Base-by-base conservation (phyloP, 768 basidiomycete species). In the Boletellus sp. region DNA sequence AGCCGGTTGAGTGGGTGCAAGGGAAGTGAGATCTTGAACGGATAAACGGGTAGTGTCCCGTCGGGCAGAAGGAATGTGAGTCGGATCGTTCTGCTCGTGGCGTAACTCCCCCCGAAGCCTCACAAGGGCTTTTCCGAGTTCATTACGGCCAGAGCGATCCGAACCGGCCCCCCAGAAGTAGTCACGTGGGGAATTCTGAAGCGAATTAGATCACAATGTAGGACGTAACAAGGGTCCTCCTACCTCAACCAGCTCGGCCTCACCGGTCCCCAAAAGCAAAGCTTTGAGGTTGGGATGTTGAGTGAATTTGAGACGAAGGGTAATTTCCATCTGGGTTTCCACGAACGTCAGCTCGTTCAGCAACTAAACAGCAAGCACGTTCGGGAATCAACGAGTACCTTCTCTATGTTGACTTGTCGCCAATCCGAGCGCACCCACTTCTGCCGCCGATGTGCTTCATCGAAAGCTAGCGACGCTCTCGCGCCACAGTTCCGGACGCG, bases 81-180 rank as follows among this genome's bases (percentile, higher is more conserved):
- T 53, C 3, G 66, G 68, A 15, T 63, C 40, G 20, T 55, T 36
- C 33, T 52, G 63, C 51, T 64, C 68, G 19, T 56, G 56, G 61
- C 78, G 80, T 46, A 86, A 68, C 62, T 75, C 77, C 41, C 71
- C 67, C 53, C 87, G 73, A 55, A 89, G 68, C 54, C 83, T 77
- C 55, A 80, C 77, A 11, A 88, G 74, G 11, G 83, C 80, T 62
- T 83, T 85, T 36, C 87, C 87, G 28, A 89, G 78, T 63, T 89
- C 84, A 54, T 89, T 89, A 35, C 80, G 78, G 19, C 87, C 87
- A 58, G 74, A 69, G 23, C 76, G 70, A 63, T 89, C 83, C 34
- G 77, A 72, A 6, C 87, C 87, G 52, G 81, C 66, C n/a, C 87
- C 87, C 85, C 87, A 89, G 66, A 87, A 87, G 35, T 84, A 73